Base-by-base conservation (phyloP, 2,329 filamentous ascomycete genomes). In the Beauveria scarabaeidicola region DNA sequence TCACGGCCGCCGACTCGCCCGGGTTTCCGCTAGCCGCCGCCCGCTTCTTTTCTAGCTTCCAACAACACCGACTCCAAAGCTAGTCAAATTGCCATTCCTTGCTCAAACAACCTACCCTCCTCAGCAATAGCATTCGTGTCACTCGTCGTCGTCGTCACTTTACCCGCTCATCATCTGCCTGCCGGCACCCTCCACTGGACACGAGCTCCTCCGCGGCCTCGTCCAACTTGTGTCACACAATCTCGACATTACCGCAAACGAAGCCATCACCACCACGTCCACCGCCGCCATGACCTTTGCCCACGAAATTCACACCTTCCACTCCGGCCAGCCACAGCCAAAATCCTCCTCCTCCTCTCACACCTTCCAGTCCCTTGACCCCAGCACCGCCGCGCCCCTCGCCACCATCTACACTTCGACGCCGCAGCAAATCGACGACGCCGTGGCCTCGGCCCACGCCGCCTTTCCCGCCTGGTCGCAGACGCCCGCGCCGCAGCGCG, bases 401-500 rank as follows among this genome's bases (percentile, higher is more conserved):
- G 88, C 88, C 64, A 84, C 86, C 65, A 84, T 96, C 69, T 83
- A 90, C 73, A 78, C 82, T 38, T 88, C 90, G 19, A 86, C 89
- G 0, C 73, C 77, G 23, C 70, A 78, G 60, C 84, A 90, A 67
- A 78, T 94, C 69, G 84, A 94, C 70, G 80, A 83, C 17, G 89
- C 90, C 48, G 79, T 96, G 64, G 73, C 80, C 58, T 86, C 90
- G 44, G 91, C 89, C 44, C 77, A 85, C 60, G 76, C 77, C 38
- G 90, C 90, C 1, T 95, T 96, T 71, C 79, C 82, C 3, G 74
- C 78, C 41, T 96, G 91, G 91, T 90, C 90, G 1, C 77, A 81
- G 60, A 94, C 87, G 13, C 83, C 90, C 2, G 79, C 88, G n/a
- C 78, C 88, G 62, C 83, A 84, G 67, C 89, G 91, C 60, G 85